phyloP scores from a whole-genome alignment of 2,329 filamentous ascomycete genomes.

The Aspergillus brasiliensis region DNA sequence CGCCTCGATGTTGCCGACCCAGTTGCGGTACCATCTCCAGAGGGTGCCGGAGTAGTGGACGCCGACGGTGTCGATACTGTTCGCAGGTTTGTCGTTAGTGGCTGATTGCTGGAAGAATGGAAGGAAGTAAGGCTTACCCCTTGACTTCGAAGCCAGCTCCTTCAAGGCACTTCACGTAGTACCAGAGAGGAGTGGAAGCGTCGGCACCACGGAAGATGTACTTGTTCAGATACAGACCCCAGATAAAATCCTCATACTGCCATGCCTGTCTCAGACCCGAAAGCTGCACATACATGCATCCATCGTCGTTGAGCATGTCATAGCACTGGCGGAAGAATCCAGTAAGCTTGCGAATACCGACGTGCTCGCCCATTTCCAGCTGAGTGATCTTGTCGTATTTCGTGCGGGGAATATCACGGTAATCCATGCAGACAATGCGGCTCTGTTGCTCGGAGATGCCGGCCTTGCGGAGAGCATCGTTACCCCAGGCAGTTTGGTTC shows the following conservation, averaged over 20 bases:
- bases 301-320: slow-evolving; percentile 88
- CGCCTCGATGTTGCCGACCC: slow-evolving; percentile 82
- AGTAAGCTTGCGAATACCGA: slow-evolving; percentile 78
- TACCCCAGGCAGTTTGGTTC: slow-evolving; percentile 91
- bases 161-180: slow-evolving; percentile 75
- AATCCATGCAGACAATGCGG: slow-evolving; percentile 86
- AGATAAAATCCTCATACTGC: slow-evolving; percentile 92
- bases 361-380: slow-evolving; percentile 92
- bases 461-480: slow-evolving; percentile 73
- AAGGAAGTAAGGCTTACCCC: slow-evolving; percentile 39
- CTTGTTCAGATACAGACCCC: slow-evolving; percentile 96
- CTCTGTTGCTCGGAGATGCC: slow-evolving; percentile 79
- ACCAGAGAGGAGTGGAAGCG: slow-evolving; percentile 81
- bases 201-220: slow-evolving; percentile 92
- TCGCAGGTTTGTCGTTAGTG: too few species aligned
- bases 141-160: slow-evolving; percentile 81
- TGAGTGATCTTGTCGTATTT: slow-evolving; percentile 86
- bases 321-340: slow-evolving; percentile 76
- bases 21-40: slow-evolving; percentile 94
- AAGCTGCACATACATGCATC: slow-evolving; percentile 84
- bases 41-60: slow-evolving; percentile 89
- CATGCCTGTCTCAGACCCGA: slow-evolving; percentile 81
- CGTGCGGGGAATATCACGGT: slow-evolving; percentile 81
- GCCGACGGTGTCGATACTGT: slow-evolving; percentile 74
- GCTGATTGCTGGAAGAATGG: too few species aligned